Evolutionary conservation across 2,329 filamentous ascomycete species (phyloP), one percentile per base, ranked within the genome.

Genomic region (Cyphellophora attinorum): DNA sequence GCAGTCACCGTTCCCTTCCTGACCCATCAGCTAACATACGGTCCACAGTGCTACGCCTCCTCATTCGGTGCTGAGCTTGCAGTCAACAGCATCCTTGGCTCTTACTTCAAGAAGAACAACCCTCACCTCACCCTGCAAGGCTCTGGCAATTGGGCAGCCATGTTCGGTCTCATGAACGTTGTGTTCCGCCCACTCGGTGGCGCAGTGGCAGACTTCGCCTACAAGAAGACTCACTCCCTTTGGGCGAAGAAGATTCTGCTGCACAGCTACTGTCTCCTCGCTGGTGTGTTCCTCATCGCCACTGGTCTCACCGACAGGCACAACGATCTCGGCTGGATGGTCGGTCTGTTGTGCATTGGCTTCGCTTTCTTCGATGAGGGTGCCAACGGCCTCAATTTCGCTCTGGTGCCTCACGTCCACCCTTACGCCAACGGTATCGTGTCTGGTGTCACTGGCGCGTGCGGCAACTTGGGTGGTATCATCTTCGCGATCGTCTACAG

Each of bases 371-470:
- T 93, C 63, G 61, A 86, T 28, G 85, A 93, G 56, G 84, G 81
- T 2, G 79, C 78, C 27, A 94, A 94, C 53, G 88, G 88, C 1
- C 78, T 84, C 27, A 91, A 84, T 61, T 94, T 91, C 58, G 76
- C 84, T 0, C 70, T 94, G 5, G 80, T 94, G 15, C 85, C 86
- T 3, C 88, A 94, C 53, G 80, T 93, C 2, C 81, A 88, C 57
- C 84, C 85, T 1, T 72, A 70, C 41, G 83, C 85, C 40, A 94
- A 93, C 57, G 86, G 85, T 39, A 67, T 76, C 37, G 70, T 94
- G 5, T 83, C 80, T 1, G 86, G 86, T 10, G 64, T 83, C 21
- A 80, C 85, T 0, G 88, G 88, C 6, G 85, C 81, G 0, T 68
- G 73, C 6, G 86, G 88, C 1, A 95, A 94, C 51, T 58, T 94